phyloP scores from a whole-genome alignment of 2,329 filamentous ascomycete species.

The Blastomyces gilchristii region DNA sequence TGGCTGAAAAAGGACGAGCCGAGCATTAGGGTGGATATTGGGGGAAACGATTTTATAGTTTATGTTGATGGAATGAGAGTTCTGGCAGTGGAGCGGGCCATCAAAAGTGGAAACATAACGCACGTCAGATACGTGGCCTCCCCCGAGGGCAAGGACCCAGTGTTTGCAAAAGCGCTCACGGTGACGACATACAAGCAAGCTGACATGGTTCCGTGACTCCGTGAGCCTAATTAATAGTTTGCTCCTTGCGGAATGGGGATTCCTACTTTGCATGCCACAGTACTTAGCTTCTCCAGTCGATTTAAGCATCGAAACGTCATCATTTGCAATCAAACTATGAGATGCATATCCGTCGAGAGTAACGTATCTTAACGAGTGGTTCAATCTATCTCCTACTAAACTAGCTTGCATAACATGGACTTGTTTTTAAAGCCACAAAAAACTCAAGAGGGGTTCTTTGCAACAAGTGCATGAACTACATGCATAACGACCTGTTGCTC shows the following conservation, averaged over 20 bases:
- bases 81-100: neutral
- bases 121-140: neutral
- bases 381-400: neutral
- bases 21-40: constrained; percentile 1
- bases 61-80: neutral
- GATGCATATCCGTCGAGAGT: neutral
- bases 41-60: neutral
- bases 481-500: neutral
- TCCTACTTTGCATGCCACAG: neutral
- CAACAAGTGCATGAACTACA: neutral
- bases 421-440: neutral
- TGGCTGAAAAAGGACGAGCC: neutral
- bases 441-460: neutral
- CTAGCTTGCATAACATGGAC: neutral
- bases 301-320: neutral
- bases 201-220: neutral
- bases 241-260: neutral
- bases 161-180: neutral
- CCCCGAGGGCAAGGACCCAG: neutral
- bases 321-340: neutral
- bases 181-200: neutral
- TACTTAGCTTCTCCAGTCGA: neutral
- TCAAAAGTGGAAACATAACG: neutral
- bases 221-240: neutral
- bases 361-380: neutral